A percentile compares a stretch with the other conserved stretches of the same genome.
Evolutionary conservation across 805 yeast genomes (phyloP).

Genomic region (Ogataea paradorogensis): DNA sequence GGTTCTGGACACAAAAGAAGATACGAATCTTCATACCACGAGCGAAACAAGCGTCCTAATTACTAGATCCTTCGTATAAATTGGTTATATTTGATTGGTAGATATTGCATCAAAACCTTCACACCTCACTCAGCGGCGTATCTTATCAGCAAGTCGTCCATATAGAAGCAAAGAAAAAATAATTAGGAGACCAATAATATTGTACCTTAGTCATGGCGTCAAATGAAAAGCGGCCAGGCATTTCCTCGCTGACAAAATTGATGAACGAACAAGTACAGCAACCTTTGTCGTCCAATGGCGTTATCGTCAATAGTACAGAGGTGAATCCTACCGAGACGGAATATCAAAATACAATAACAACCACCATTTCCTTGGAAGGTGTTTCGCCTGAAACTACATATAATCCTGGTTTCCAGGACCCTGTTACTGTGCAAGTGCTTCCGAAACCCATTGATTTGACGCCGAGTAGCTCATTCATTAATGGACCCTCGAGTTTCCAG

Average conservation of each 20-base stretch:
- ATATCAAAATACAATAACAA: conserved; percentile 31
- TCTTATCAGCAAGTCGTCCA: conserved; percentile 14
- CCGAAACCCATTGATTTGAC: conserved; percentile 14
- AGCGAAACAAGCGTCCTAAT: conserved; percentile 15
- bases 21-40: conserved; percentile 12
- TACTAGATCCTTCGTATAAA: conserved; percentile 8
- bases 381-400: conserved; percentile 31
- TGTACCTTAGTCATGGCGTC: conserved; percentile 7
- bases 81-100: conserved; percentile 6
- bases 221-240: conserved; percentile 21
- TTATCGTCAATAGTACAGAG: conserved; percentile 17
- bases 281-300: conserved; percentile 19
- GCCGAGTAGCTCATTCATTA: conserved; percentile 10
- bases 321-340: conserved; percentile 16
- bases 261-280: conserved; percentile 29
- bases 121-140: conserved; percentile 12
- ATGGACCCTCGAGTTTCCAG: conserved; percentile 15
- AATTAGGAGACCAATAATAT: background rate
- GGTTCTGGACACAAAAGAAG: conserved; percentile 13
- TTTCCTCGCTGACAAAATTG: conserved; percentile 35
- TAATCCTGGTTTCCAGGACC: conserved; percentile 5
- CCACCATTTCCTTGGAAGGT: conserved; percentile 35
- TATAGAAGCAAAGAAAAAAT: conserved; percentile 2
- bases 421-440: conserved; percentile 4
- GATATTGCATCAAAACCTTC: background rate